Conservation (phyloP, 192 early-diverging fungal species). For the Phlyctochytrium arcticum region DNA sequence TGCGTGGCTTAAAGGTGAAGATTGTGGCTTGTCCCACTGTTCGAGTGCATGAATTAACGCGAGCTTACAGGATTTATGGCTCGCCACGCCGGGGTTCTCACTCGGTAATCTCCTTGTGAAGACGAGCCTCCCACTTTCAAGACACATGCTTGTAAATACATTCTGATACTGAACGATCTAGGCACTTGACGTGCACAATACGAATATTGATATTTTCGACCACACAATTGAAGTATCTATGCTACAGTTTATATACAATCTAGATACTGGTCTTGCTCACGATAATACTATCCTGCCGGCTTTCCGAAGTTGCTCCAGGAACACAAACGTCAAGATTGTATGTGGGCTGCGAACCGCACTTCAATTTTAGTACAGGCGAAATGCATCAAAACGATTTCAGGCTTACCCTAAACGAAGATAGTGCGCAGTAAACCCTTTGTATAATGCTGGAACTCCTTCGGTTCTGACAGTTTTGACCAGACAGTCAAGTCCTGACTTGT, state of each 20-base stretch:
- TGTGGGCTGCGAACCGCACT: conserved; percentile 59
- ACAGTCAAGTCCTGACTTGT: conserved; percentile 80
- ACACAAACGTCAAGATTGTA: conserved; percentile 89
- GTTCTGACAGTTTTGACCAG: conserved; percentile 75
- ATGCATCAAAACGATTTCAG: not conserved
- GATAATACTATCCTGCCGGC: not conserved
- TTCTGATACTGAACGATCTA: too few relatives aligned
- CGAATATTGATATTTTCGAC: not conserved
- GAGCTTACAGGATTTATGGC: conserved; percentile 18
- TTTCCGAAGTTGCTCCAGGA: conserved; percentile 65
- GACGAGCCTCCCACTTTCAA: not conserved
- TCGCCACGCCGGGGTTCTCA: conserved; percentile 14
- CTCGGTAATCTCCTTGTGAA: conserved; percentile 5
- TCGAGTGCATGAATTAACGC: too few relatives aligned
- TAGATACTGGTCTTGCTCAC: too few relatives aligned
- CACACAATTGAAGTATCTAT: too few relatives aligned
- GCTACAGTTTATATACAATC: too few relatives aligned
- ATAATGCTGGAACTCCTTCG: conserved; percentile 80
- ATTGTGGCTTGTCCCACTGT: too few relatives aligned
- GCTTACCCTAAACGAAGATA: conserved; percentile 83
- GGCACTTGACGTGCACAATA: too few relatives aligned
- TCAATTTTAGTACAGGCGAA: not conserved
- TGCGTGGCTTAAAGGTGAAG: conserved; percentile 28
- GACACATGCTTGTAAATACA: too few relatives aligned
- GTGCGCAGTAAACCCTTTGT: conserved; percentile 91